Evolutionary conservation across 163 green algal genomes (phyloP).

Genomic region (Smithsoniella earleae): DNA sequence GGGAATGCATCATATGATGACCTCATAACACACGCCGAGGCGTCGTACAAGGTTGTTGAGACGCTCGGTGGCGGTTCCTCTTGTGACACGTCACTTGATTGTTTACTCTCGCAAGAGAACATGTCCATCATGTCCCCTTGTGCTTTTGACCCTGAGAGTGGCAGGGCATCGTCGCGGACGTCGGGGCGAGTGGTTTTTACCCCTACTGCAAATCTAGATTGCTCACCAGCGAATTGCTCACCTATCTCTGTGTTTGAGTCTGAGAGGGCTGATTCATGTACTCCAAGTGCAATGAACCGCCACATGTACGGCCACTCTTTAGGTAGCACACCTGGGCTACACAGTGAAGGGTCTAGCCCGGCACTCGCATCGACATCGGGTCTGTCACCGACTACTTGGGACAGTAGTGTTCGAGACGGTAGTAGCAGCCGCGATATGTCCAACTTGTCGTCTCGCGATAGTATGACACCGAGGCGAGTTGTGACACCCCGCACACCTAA

Average conservation of each 20-base stretch:
- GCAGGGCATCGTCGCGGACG: conserved; percentile 12
- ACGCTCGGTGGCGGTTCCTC: conserved; percentile 16
- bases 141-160: conserved; percentile 25
- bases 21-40: conserved; percentile 16
- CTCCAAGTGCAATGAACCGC: not conserved
- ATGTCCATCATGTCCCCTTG: not conserved
- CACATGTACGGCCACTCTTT: not conserved
- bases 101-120: not conserved
- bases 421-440: not conserved
- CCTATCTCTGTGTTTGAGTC: conserved; percentile 16
- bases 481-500: not conserved
- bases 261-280: not conserved
- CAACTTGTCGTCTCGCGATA: too few relatives aligned
- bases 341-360: not conserved
- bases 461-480: too few relatives aligned
- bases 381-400: not conserved
- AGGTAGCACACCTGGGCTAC: not conserved
- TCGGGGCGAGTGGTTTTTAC: conserved; percentile 15
- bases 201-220: conserved; percentile 21
- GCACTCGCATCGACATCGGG: not conserved
- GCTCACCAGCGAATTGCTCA: conserved; percentile 21
- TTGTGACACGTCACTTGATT: not conserved
- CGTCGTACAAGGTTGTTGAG: conserved; percentile 14
- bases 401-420: not conserved
- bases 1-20: conserved; percentile 27